Evolutionary conservation across 345 rosid genomes (phyloP), one percentile per base, ranked within the genome.

Genomic region (Eucalyptus coolabah): DNA sequence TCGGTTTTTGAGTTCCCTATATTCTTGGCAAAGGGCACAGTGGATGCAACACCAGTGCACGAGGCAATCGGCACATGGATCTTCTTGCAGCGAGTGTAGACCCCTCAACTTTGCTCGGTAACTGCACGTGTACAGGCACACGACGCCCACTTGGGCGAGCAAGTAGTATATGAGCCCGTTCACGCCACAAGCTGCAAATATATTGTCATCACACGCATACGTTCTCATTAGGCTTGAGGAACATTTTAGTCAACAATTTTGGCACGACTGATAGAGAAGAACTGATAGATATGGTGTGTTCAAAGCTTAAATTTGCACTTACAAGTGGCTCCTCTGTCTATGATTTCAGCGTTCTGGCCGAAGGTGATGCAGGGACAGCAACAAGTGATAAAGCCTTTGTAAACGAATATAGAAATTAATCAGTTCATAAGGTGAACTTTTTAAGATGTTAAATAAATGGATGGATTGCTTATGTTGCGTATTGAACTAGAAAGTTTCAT

Each of bases 1-100:
- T 7, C 88, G 59, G 82, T 89, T 56, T 81, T 89, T 60, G 32
- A 89, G 88, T 60, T 89, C 90, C 15, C 90, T 86, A 50, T 89
- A 86, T 86, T 89, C 90, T 82, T 89, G 90, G 67, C 88, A 89
- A n/a, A 89, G n/a, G 0, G 90, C 90, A 34, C 90, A 89, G 12
- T 21, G 4, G 2, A 14, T 51, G 69, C 90, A 89, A 4, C 54
- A 89, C 50, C 40, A 89, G 83, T 89, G 90, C 18, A 89, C 21
- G 23, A 32, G 53, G 59, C 53, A 86, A 82, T 89, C 88, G 13
- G 45, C 88, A 10, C 82, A 56, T 10, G 47, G 87, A 50, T 19
- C 24, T 26, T 59, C 90, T 13, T 23, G 80, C 72, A 88, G 24
- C 19, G 87, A 54, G 90, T 50, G 85, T 21, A n/a, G 87, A 21